Evolutionary conservation across 768 basidiomycete species (phyloP).

Genomic region (Auricularia cornea): DNA sequence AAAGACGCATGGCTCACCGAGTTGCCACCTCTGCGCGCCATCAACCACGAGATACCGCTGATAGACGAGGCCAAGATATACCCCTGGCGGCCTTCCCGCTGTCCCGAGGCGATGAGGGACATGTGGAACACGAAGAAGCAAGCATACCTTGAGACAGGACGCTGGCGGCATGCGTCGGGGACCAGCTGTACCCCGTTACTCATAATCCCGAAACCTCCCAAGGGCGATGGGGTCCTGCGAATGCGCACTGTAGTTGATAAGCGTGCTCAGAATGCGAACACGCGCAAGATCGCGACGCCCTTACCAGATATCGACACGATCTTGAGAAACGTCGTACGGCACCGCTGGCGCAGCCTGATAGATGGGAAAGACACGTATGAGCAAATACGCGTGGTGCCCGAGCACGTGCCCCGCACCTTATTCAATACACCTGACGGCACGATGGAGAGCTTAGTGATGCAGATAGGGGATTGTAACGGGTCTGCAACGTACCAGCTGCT

Average conservation of each 20-base stretch:
- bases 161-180: conserved; percentile 4
- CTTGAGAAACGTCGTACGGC: background rate
- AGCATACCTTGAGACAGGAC: conserved; percentile 6
- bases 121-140: conserved; percentile 20
- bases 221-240: background rate
- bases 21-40: conserved; percentile 29
- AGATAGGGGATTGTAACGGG: conserved; percentile 12
- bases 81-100: conserved; percentile 23
- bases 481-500: conserved; percentile 12
- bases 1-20: conserved; percentile 11
- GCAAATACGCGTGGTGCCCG: conserved; percentile 6
- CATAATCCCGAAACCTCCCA: conserved; percentile 1
- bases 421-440: conserved; percentile 11
- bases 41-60: conserved; percentile 36
- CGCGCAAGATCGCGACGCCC: conserved; percentile 1
- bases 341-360: background rate
- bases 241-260: conserved; percentile 6
- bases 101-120: conserved; percentile 25
- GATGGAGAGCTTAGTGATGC: conserved; percentile 11
- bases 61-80: conserved; percentile 27
- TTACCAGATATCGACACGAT: conserved; percentile 7
- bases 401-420: conserved; percentile 9
- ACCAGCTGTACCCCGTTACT: conserved; percentile 7
- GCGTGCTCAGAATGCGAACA: conserved; percentile 6
- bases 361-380: conserved; percentile 14